Evolutionary conservation across 2,329 filamentous ascomycete species (phyloP).

Genomic region (Cordyceps militaris): DNA sequence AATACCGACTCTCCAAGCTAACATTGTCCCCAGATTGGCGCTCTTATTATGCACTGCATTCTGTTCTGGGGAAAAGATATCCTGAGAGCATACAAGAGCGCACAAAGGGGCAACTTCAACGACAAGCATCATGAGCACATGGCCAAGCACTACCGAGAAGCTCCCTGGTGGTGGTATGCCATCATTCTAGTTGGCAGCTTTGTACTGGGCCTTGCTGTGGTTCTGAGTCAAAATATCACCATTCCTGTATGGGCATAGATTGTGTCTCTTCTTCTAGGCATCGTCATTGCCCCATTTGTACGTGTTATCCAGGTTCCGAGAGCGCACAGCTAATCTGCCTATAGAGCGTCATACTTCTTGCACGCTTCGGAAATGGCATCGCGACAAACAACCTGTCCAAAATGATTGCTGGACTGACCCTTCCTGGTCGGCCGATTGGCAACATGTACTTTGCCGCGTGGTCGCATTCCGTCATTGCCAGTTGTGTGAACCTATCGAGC

Average conservation of each 20-base stretch:
- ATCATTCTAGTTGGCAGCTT: constrained; percentile 36
- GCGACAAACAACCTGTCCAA: constrained; percentile 53
- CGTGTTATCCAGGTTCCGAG: not conserved
- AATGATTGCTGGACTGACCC: constrained; percentile 45
- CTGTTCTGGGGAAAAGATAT: constrained; percentile 51
- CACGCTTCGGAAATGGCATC: constrained; percentile 49
- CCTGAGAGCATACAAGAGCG: constrained; percentile 38
- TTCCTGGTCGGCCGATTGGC: constrained; percentile 44
- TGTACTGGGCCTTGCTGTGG: constrained; percentile 39
- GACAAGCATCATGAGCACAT: constrained; percentile 48
- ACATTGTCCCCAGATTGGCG: constrained; percentile 39
- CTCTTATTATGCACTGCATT: constrained; percentile 43
- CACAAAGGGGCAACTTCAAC: constrained; percentile 33
- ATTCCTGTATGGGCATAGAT: constrained; percentile 42
- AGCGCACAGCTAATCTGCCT: constrained; percentile 9
- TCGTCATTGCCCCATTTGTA: constrained; percentile 43
- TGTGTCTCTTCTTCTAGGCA: constrained; percentile 35
- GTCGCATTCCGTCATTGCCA: constrained; percentile 50
- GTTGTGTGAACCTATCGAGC: constrained; percentile 41
- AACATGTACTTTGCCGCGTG: constrained; percentile 54
- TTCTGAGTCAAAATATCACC: constrained; percentile 38
- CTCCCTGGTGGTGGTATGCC: constrained; percentile 42
- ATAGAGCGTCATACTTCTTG: constrained; percentile 44
- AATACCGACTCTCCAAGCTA: constrained; percentile 10
- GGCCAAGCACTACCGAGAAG: constrained; percentile 45